A percentile compares a stretch with the other conserved stretches of the same genome.
Evolutionary conservation across 257 asterid genomes (phyloP).

Genomic region (Craterostigma plantagineum): DNA sequence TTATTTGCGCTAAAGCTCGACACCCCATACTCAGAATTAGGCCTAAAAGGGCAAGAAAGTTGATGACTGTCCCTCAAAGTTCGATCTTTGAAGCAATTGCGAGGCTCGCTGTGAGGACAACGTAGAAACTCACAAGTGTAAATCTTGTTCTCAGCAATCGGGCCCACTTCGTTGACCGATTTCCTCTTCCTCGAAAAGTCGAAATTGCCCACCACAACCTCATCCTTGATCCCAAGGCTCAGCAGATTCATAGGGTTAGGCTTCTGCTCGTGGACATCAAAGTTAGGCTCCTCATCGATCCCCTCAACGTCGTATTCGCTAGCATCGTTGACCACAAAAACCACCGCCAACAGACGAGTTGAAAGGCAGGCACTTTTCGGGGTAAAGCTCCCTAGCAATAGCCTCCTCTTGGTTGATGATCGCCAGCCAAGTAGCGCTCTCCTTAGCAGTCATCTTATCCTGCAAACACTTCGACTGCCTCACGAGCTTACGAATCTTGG

Average conservation of each 20-base stretch:
- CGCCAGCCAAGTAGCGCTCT: slow-evolving; percentile 1
- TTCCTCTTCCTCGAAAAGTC: slow-evolving; percentile 59
- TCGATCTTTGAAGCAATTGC: slow-evolving; percentile 47
- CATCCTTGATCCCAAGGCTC: slow-evolving; percentile 26
- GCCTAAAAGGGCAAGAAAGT: slow-evolving; percentile 35
- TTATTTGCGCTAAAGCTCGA: slow-evolving; percentile 20
- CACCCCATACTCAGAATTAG: slow-evolving; percentile 19
- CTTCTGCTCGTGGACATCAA: slow-evolving; percentile 54
- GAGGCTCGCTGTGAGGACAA: slow-evolving; percentile 48
- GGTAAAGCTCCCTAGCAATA: slow-evolving; percentile 58
- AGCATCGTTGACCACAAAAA: slow-evolving; percentile 27
- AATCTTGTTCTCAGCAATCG: slow-evolving; percentile 30
- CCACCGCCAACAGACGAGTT: slow-evolving; percentile 35
- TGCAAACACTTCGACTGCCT: slow-evolving; percentile 68
- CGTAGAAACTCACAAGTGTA: slow-evolving; percentile 56
- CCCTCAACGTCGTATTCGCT: slow-evolving; percentile 75
- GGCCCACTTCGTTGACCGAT: slow-evolving; percentile 21
- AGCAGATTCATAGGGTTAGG: slow-evolving; percentile 30
- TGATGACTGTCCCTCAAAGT: slow-evolving; percentile 55
- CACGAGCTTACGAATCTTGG: slow-evolving; percentile 45
- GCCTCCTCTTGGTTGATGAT: slow-evolving; percentile 3
- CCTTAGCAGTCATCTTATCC: slow-evolving; percentile 91
- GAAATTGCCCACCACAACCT: slow-evolving; percentile 19
- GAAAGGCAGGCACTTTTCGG: slow-evolving; percentile 41
- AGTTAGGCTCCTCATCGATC: slow-evolving; percentile 24